These are phyloP conservation scores for Mortierella claussenii DNA, from an alignment of 192 early-diverging fungal species.

Conservation along the genomic window DNA sequence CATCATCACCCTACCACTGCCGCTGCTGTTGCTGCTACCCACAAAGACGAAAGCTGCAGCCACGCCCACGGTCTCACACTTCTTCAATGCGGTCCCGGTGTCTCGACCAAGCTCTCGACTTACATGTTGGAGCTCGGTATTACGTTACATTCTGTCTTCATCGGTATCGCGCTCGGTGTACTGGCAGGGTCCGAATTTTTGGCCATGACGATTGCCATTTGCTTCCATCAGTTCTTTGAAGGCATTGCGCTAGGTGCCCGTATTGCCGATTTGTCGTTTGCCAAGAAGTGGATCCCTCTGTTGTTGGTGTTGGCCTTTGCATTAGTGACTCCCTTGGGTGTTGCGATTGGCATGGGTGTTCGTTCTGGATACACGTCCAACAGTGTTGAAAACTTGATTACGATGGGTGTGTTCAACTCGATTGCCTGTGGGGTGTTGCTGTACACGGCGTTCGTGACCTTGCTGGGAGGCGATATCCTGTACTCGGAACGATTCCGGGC, in stretches of 20 bases:
- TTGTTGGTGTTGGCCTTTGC: slow-evolving; percentile 66
- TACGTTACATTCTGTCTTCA: slow-evolving; percentile 73
- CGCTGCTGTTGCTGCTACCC: background rate
- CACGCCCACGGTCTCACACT: slow-evolving; percentile 37
- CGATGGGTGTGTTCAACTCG: slow-evolving; percentile 78
- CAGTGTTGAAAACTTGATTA: slow-evolving; percentile 66
- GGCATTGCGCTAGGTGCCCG: slow-evolving; percentile 60
- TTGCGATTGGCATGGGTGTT: slow-evolving; percentile 83
- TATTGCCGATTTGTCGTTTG: slow-evolving; percentile 48
- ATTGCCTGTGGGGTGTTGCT: slow-evolving; percentile 85
- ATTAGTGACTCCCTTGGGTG: slow-evolving; percentile 83
- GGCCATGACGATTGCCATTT: slow-evolving; percentile 72
- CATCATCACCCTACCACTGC: background rate
- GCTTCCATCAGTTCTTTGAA: slow-evolving; percentile 80
- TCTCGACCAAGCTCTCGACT: slow-evolving; percentile 62
- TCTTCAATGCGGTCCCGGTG: slow-evolving; percentile 43
- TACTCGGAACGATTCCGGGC: slow-evolving; percentile 55
- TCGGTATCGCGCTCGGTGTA: slow-evolving; percentile 75
- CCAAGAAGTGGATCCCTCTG: slow-evolving; percentile 30
- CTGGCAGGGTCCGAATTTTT: slow-evolving; percentile 68
- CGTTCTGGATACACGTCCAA: slow-evolving; percentile 70
- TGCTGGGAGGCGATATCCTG: slow-evolving; percentile 75
- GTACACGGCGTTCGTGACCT: slow-evolving; percentile 79
- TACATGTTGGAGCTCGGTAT: slow-evolving; percentile 77
- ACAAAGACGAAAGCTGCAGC: slow-evolving; percentile 21